Base-by-base conservation (phyloP, 495 filamentous ascomycete genomes). In the Jackrogersella minutella region DNA sequence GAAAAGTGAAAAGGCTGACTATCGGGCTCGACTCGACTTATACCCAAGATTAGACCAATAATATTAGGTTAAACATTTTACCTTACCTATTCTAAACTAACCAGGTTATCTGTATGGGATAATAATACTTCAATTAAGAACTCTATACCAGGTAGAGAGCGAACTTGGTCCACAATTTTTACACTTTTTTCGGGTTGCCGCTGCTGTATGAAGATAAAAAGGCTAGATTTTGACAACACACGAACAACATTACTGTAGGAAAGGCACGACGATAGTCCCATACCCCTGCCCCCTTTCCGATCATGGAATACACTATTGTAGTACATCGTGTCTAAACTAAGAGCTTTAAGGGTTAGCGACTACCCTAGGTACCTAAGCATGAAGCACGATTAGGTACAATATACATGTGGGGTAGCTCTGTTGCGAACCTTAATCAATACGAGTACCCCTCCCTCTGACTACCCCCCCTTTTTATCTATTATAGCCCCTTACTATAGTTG, bases 41-140 rank as follows among this genome's bases (percentile, higher is more conserved):
- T 34, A 68, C 37, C 34, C 21, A 28, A n/a, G 28, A 19, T 17
- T 44, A 37, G 47, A 44, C 52, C 31, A 40, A 40, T 24, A 21
- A 49, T 17, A 50, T 55, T 39, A n/a, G 17, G 30, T 13, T 7
- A 10, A 30, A 54, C 39, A 26, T 52, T 60, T 16, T 60, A 41
- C 47, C 34, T 50, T 36, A 13, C 22, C 28, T 52, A 56, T 46
- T 40, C 51, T 49, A 19, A 53, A 52, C 44, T 39, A 51, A 49
- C 33, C 47, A 54, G 47, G 49, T 30, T 57, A 36, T 52, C 37
- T 58, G 39, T 65, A 53, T 39, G 47, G 37, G 46, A 24, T 54
- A 58, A 69, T 64, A 69, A 17, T 41, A 64, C 16, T 2, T 44
- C 55, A 33, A 33, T 64, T 64, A 64, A 69, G 56, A n/a, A 41